phyloP scores from a whole-genome alignment of 108 stramenopile species.

The Craspedostauros australis region DNA sequence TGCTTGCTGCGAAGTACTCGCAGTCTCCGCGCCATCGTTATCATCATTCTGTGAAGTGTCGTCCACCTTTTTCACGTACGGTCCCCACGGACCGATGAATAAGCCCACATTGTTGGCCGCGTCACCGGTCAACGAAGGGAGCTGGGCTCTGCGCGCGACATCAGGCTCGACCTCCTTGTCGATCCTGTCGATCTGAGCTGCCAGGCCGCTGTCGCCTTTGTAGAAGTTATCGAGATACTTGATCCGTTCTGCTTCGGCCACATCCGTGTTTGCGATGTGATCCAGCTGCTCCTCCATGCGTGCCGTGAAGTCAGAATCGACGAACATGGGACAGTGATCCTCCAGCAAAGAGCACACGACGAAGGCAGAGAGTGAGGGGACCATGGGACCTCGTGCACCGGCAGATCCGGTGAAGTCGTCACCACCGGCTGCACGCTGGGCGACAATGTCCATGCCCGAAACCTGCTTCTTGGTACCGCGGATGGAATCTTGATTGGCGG shows the following conservation, averaged over 20 bases:
- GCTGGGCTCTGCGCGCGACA: slow-evolving; percentile 48
- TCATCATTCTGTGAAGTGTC: no score
- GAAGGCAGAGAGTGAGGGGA: slow-evolving; percentile 64
- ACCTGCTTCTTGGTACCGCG: slow-evolving; percentile 9
- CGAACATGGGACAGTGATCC: slow-evolving; percentile 57
- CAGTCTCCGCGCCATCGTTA: no score
- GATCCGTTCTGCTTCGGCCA: slow-evolving; percentile 33
- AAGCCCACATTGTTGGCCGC: slow-evolving; percentile 27
- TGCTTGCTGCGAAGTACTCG: no score
- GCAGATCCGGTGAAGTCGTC: slow-evolving; percentile 27
- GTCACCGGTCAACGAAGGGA: slow-evolving; percentile 25
- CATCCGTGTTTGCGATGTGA: slow-evolving; percentile 34
- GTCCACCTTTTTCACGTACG: slow-evolving; percentile 36
- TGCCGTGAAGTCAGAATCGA: slow-evolving; percentile 70
- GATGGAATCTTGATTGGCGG: slow-evolving; percentile 13
- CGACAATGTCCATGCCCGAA: slow-evolving; percentile 29
- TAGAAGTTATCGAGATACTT: slow-evolving; percentile 63
- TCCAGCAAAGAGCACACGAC: slow-evolving; percentile 55
- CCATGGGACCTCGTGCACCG: slow-evolving; percentile 35
- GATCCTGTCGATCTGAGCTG: slow-evolving; percentile 30
- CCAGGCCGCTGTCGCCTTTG: slow-evolving; percentile 49
- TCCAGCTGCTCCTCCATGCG: slow-evolving; percentile 58
- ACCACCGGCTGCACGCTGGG: slow-evolving; percentile 49
- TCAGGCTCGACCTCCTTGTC: slow-evolving; percentile 38
- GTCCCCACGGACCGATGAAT: slow-evolving; percentile 65